Evolutionary conservation across 2,329 filamentous ascomycete genomes (phyloP), one percentile per base, ranked within the genome.

Genomic region (Claviceps paspali): DNA sequence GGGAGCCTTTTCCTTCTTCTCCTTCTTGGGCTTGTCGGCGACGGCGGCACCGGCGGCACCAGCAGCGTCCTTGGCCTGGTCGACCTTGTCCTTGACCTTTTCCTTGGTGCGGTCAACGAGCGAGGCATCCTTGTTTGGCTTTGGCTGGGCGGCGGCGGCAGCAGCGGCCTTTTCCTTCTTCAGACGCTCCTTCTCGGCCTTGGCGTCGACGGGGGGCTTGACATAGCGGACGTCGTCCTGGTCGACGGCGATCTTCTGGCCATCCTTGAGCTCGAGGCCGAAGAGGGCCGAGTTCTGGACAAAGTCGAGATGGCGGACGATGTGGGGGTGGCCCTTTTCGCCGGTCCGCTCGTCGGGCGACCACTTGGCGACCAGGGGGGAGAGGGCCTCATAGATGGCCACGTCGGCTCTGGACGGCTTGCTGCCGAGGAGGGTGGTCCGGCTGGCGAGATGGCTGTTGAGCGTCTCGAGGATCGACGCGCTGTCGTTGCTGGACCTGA

Each of bases 101-200:
- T 68, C 69, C 62, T 77, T 78, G 49, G 72, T 74, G 41, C 73
- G 69, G 50, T 79, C 73, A 29, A 65, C 67, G 23, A 79, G 55
- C 2, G 63, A 62, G 39, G 64, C 57, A 37, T 62, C 62, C 29
- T 55, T 38, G 33, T 38, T 40, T 15, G 23, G n/a, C n/a, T n/a
- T n/a, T n/a, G n/a, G n/a, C n/a, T n/a, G n/a, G 12, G 74, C 76
- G 23, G 79, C 82, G n/a, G 69, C 72, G 1, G 70, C 70, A 2
- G 71, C 71, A 11, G 75, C 76, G 22, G 80, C 82, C 70, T 94
- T 94, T 64, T 93, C 86, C 68, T 92, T 93, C 79, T 94, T 95
- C 62, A 88, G 74, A 33, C 81, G 77, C 70, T 95, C 87, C 68
- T 95, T 95, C 70, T 95, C 88, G 39, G 86, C 86, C 70, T 92